These are phyloP conservation scores for Apiospora kogelbergensis DNA, from an alignment of 2,329 filamentous ascomycete species.

Conservation along the genomic window DNA sequence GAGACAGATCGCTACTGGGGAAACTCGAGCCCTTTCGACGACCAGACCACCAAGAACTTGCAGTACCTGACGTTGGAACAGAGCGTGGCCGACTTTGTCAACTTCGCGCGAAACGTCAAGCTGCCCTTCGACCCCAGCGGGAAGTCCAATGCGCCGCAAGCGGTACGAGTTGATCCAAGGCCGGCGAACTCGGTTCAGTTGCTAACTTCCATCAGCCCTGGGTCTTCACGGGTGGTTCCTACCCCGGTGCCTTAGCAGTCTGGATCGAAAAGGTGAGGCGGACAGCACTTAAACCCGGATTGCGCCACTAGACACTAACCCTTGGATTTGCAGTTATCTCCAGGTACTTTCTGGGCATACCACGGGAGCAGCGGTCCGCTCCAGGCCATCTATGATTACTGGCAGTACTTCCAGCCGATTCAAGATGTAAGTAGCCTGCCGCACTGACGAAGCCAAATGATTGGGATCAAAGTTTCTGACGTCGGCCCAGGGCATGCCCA, in stretches of 20 bases:
- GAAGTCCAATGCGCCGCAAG: constrained; percentile 47
- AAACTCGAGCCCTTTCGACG: constrained; percentile 50
- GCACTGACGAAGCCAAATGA: neutral
- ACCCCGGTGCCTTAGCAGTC: constrained; percentile 54
- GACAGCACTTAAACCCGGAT: neutral
- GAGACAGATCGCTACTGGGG: constrained; percentile 57
- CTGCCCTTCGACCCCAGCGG: constrained; percentile 52
- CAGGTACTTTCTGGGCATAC: constrained; percentile 61
- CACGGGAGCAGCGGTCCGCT: constrained; percentile 57
- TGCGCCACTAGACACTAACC: neutral
- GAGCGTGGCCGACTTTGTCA: constrained; percentile 50
- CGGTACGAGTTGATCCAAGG: constrained; percentile 28
- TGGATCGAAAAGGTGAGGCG: constrained; percentile 46
- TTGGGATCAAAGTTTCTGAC: neutral
- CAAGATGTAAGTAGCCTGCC: constrained; percentile 34
- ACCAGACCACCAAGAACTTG: constrained; percentile 52
- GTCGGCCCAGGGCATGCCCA: constrained; percentile 46
- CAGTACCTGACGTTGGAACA: constrained; percentile 55
- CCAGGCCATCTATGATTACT: constrained; percentile 55
- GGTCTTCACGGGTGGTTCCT: constrained; percentile 56
- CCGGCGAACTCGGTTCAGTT: neutral
- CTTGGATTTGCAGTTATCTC: constrained; percentile 31
- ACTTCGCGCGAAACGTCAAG: constrained; percentile 52
- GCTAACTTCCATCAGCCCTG: constrained; percentile 41
- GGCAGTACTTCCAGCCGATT: constrained; percentile 58